Evolutionary conservation across 1,284 basidiomycete species (phyloP), one percentile per base, ranked within the genome.

Genomic region (Trichosporon sp.): DNA sequence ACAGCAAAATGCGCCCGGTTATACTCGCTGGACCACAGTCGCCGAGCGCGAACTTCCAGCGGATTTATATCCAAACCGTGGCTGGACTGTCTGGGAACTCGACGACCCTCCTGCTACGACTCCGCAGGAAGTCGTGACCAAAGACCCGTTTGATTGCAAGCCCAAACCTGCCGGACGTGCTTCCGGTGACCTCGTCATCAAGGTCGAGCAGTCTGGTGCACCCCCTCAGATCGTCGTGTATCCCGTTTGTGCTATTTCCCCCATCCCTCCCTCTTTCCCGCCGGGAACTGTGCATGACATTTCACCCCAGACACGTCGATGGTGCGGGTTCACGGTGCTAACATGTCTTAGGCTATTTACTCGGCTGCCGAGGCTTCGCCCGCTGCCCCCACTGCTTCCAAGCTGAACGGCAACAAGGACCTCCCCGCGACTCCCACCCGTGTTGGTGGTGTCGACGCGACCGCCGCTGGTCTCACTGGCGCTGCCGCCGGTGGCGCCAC

Each of bases 311-410:
- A 42, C 68, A 9, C 7, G 31, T 27, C 63, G 21, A 13, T 47
- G 18, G 62, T 44, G 29, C 42, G 38, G 25, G 25, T 3, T 27
- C 8, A 53, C 23, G 66, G 42, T 5, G 67, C 75, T 76, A 64
- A 76, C 67, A 25, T 32, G n/a, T 3, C 23, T 11, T 66, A 77
- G 79, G 77, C 75, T 51, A 70, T 81, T 64, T 76, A 75, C 73
- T 68, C 76, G 25, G 74, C 77, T 21, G 80, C 80, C 11, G 74
- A 76, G 68, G 73, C 72, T 27, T 77, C 77, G 13, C 78, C 79
- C n/a, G 44, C 64, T n/a, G 69, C 70, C 69, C 56, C 63, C 67
- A 47, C 29, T 38, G 23, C 31, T 32, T 32, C 66, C 60, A 70
- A 67, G 65, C 34, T 47, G 31, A 70, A 65, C 65, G 65, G 53